Evolutionary conservation across 352 stramenopile species (phyloP).

Genomic region (Pythium aphanidermatum): DNA sequence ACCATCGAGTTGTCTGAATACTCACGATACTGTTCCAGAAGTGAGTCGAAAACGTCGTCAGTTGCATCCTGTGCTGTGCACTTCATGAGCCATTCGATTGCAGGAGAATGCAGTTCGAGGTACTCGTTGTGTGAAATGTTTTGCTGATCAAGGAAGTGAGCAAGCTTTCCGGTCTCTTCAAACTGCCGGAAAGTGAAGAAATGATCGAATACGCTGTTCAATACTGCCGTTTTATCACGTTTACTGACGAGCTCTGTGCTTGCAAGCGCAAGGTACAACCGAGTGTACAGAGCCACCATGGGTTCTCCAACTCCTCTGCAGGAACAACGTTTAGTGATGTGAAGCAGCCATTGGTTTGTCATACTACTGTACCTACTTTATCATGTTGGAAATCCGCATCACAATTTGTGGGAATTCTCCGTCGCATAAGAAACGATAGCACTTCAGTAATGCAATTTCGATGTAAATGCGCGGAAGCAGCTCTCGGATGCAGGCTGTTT

Average conservation of each 20-base stretch:
- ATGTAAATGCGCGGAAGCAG: conserved; percentile 89
- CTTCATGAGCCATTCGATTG: conserved; percentile 85
- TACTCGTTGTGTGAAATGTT: conserved; percentile 60
- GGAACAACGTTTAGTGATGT: not conserved
- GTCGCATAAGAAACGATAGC: conserved; percentile 88
- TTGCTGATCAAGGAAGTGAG: conserved; percentile 41
- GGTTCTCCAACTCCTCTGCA: conserved; percentile 81
- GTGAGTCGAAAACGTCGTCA: conserved; percentile 44
- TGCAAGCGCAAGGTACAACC: conserved; percentile 73
- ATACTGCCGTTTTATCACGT: conserved; percentile 37
- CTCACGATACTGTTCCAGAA: conserved; percentile 78
- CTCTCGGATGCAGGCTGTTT: conserved; percentile 90
- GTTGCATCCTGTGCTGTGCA: conserved; percentile 40
- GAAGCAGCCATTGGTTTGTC: conserved; percentile 15
- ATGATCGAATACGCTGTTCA: conserved; percentile 86
- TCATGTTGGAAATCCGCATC: conserved; percentile 76
- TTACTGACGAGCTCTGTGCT: conserved; percentile 51
- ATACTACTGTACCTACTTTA: conserved; percentile 48
- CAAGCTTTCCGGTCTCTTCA: conserved; percentile 36
- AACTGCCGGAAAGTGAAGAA: conserved; percentile 85
- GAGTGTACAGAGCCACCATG: conserved; percentile 82
- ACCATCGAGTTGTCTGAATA: conserved; percentile 87
- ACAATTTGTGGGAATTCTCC: conserved; percentile 86
- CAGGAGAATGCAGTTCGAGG: conserved; percentile 73
- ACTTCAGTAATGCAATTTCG: conserved; percentile 84